These are phyloP conservation scores for Colletotrichum tropicicola DNA, from an alignment of 2,329 filamentous ascomycete genomes.

Conservation along the genomic window DNA sequence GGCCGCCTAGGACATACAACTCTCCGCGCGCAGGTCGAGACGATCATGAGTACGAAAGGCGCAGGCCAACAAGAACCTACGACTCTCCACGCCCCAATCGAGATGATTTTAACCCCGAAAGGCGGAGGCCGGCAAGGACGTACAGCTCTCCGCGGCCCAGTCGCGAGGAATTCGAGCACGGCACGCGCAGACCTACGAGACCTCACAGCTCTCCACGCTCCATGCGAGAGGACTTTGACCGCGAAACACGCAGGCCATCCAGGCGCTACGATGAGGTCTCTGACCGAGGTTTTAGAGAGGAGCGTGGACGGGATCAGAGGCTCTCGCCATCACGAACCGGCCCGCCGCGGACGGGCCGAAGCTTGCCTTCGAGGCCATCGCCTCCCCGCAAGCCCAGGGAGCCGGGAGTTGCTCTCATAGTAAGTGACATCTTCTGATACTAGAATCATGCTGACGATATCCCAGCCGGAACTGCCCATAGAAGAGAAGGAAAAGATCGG, in stretches of 20 bases:
- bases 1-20: not conserved
- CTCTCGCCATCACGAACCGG: not conserved
- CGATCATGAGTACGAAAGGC: not conserved
- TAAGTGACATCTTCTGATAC: not conserved
- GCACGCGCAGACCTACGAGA: not conserved
- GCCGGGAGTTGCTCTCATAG: not conserved
- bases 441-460: not conserved
- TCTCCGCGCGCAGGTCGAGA: not conserved
- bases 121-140: no score
- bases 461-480: conserved; percentile 4
- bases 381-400: not conserved
- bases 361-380: not conserved
- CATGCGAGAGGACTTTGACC: not conserved
- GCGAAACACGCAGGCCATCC: not conserved
- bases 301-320: not conserved
- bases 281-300: not conserved
- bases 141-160: no score
- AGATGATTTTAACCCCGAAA: no score
- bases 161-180: no score
- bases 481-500: conserved; percentile 16
- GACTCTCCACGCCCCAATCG: no score
- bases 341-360: not conserved
- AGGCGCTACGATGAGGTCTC: not conserved
- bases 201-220: conserved; percentile 5
- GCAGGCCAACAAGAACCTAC: not conserved